Base-by-base conservation (phyloP, 805 yeast species). In the Pichia sporocuriosa region DNA sequence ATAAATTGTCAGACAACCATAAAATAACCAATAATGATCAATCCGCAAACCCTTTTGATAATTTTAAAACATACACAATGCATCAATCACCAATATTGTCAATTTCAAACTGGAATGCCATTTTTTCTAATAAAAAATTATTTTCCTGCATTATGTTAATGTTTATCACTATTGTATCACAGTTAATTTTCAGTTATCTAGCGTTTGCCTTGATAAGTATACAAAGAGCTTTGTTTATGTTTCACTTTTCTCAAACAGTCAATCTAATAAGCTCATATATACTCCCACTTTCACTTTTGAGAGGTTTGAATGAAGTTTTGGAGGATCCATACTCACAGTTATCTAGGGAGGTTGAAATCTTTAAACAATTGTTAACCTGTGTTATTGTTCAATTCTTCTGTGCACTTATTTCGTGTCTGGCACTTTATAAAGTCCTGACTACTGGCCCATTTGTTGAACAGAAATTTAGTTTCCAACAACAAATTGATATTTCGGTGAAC, bases 191-290 rank as follows among this genome's bases (percentile, higher is more conserved):
- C 37, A 52, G 59, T 43, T 60, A 56, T 35, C 50, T 53, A 19
- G 57, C 58, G 2, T 52, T 57, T 30, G 49, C 56, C n/a, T 47
- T 48, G 32, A 47, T 57, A n/a, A 57, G 52, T 16, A 50, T 56
- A 19, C 54, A 52, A 11, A 50, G 54, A 13, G 45, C 50, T 16
- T 58, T 61, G 1, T 12, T 43, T 6, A 42, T 56, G 5, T 53
- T 54, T 45, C 44, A 43, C 26, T 33, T 54, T 3, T 54, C 59
- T 8, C 52, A 52, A 42, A 20, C 51, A 3, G 50, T 47, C 42
- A 58, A 57, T 31, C 47, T 57, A 7, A 29, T 57, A 6, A 49
- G 52, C 2, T 52, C 59, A 6, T 59, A 57, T 43, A 48, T 52
- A 31, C 49, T 58, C 20, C 62, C 63, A 4, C 31, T 59, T 9